Evolutionary conservation across 2,329 filamentous ascomycete genomes (phyloP), one percentile per base, ranked within the genome.

Genomic region (Xylaria polymorpha): DNA sequence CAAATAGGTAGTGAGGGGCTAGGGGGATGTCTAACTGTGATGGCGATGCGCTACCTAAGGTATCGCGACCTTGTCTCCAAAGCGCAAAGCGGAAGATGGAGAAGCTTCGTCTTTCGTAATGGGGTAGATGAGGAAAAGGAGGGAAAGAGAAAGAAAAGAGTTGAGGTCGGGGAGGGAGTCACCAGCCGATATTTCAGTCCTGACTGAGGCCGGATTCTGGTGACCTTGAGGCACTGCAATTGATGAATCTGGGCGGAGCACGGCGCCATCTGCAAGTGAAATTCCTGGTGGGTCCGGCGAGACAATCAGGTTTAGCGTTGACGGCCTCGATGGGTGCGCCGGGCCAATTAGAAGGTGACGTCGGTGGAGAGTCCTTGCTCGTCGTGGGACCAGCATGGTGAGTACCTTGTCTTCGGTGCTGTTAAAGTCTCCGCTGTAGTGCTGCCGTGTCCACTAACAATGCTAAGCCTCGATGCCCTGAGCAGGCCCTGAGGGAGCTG

Each of bases 171-270:
- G 74, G 75, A 76, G 76, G 76, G 77, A 79, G 77, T 78, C 76
- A 79, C 67, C 50, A 68, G 71, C 64, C 71, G 76, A 76, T 79
- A 79, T 79, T 78, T 79, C 76, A 79, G 68, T 71, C 66, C 59
- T 68, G 69, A 67, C 65, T 74, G 60, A 70, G 69, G 72, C 63
- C 64, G 64, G 51, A 74, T 72, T 68, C 35, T 71, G 66, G 57
- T 62, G 37, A 56, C 48, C 55, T 64, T 25, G 69, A 70, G 65
- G 71, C 67, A 64, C 63, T 71, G 76, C 75, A 74, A 76, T 75
- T 73, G 70, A 74, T 74, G 71, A 71, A 68, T 71, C 67, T 68
- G 68, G 71, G 64, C 59, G 58, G 63, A 74, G 73, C 73, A 67
- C 50, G 63, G 65, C 67, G 65, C 61, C 66, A 67, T 71, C 60